These are phyloP conservation scores for Anastatica hierochuntica DNA, from an alignment of 345 rosid species.

Conservation along the genomic window DNA sequence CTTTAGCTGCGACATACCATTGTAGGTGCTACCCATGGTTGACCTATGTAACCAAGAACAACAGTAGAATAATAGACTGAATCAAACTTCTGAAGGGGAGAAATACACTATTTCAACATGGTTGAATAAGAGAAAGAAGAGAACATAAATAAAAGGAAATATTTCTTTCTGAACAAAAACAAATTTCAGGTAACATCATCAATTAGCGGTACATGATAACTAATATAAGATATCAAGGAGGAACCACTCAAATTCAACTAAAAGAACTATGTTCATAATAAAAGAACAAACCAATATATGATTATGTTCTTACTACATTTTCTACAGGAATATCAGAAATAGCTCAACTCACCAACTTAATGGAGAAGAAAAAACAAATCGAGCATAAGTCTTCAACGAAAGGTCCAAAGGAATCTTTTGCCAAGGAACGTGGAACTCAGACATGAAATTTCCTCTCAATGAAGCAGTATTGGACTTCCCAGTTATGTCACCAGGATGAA, in stretches of 20 bases:
- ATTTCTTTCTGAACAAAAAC: background rate
- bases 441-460: constrained; percentile 31
- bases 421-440: constrained; percentile 48
- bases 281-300: background rate
- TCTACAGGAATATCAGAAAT: background rate
- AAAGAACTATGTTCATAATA: no score
- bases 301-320: background rate
- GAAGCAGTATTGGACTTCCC: constrained; percentile 33
- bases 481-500: constrained; percentile 27
- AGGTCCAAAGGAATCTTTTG: constrained; percentile 70
- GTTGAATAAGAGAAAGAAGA: no score
- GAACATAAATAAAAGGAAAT: background rate
- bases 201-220: background rate
- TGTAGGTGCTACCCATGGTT: constrained; percentile 37
- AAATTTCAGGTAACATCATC: background rate
- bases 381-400: constrained; percentile 69
- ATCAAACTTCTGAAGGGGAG: background rate
- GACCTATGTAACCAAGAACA: constrained; percentile 60
- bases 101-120: background rate
- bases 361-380: constrained; percentile 50
- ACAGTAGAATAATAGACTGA: background rate
- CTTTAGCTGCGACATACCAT: constrained; percentile 36
- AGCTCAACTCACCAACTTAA: constrained; percentile 50
- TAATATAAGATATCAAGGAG: constrained; percentile 2
- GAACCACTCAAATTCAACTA: background rate